phyloP scores from a whole-genome alignment of 2,329 filamentous ascomycete species.

The Claviceps africana region DNA sequence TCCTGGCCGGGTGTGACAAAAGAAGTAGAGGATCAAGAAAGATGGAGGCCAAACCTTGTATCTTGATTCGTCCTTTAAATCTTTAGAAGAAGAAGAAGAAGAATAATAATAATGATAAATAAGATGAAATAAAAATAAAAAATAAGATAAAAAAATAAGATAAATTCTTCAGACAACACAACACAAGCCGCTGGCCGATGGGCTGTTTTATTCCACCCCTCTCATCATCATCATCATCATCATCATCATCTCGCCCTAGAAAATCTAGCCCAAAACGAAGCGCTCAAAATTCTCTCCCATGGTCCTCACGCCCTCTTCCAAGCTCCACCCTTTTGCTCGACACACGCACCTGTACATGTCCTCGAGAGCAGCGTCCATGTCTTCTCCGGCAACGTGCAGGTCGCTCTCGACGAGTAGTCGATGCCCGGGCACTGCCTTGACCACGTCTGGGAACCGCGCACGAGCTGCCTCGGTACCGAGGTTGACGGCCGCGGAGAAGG shows the following conservation, averaged over 20 bases:
- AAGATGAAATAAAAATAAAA: too few species aligned
- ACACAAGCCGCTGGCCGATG: neutral
- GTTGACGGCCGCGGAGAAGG: conserved; percentile 77
- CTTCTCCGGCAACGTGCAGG: conserved; percentile 63
- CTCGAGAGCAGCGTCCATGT: conserved; percentile 68
- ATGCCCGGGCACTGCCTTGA: conserved; percentile 62
- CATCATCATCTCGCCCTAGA: neutral
- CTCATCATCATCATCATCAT: neutral
- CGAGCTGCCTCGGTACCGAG: conserved; percentile 37
- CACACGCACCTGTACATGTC: conserved; percentile 67
- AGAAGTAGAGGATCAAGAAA: too few species aligned
- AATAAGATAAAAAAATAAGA: too few species aligned
- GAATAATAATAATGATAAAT: too few species aligned
- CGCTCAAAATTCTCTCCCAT: conserved; percentile 62
- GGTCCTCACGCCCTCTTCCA: conserved; percentile 54
- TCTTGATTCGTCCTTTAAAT: too few species aligned
- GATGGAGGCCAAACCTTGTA: too few species aligned
- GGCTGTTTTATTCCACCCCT: neutral
- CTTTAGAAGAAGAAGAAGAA: too few species aligned
- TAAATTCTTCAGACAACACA: too few species aligned
- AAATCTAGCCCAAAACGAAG: conserved; percentile 51
- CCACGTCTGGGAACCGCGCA: conserved; percentile 44
- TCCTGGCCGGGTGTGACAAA: too few species aligned
- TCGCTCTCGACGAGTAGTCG: conserved; percentile 81
- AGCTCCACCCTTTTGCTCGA: conserved; percentile 58